Evolutionary conservation across 2,329 filamentous ascomycete genomes (phyloP), one percentile per base, ranked within the genome.

Genomic region (Juglanconis oblonga): DNA sequence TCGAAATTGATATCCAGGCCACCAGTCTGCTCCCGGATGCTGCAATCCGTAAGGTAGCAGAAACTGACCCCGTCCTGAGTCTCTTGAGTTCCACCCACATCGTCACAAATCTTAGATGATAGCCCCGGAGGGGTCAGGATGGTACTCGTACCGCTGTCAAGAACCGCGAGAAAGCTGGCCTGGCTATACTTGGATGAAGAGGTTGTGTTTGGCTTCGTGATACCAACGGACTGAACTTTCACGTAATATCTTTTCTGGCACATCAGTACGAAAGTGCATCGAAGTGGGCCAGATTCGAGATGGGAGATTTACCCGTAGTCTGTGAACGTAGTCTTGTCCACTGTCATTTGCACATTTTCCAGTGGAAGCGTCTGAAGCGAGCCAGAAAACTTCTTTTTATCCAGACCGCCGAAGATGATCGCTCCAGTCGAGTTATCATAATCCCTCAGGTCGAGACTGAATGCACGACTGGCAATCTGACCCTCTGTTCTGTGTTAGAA

Each of bases 121-220:
- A 84, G 70, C 49, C 73, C 69, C 63, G 80, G 72, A 2, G 82
- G 82, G 0, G 85, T 73, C 64, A 83, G 81, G 66, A 77, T 82
- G 61, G 81, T 67, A 47, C 76, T 81, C 58, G 76, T 79, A 13
- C 83, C 83, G 5, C 80, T 83, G 69, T 85, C 82, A 36, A 86
- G 76, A 4, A 83, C 72, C 5, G 80, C 81, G 7, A 78, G 72
- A 40, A 64, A 62, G 35, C 24, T 40, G 10, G 6, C 55, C 14
- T 52, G 48, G 44, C 40, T 32, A 40, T 56, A 59, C 17, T 45
- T 36, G 29, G 52, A 64, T 32, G 49, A 55, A 11, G 17, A 33
- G 14, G 10, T 40, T 9, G 36, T 14, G 33, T 45, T 45, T 11
- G 63, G 55, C 17, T 49, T 52, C 6, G 55, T 42, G n/a, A 66